These are phyloP conservation scores for Podospora pseudoanserina DNA, from an alignment of 495 filamentous ascomycete genomes.

Conservation along the genomic window DNA sequence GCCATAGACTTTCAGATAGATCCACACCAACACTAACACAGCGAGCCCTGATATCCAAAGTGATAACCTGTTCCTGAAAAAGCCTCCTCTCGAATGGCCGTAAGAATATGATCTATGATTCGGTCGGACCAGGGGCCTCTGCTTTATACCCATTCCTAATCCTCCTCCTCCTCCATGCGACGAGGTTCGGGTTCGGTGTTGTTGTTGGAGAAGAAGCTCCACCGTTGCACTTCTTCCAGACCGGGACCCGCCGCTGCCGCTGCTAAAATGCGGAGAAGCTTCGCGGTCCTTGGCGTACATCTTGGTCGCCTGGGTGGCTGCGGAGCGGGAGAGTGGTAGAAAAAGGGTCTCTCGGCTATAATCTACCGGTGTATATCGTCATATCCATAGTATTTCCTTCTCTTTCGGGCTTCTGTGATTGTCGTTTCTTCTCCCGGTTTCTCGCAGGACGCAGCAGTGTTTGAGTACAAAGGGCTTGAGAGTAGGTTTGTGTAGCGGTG, in stretches of 20 bases:
- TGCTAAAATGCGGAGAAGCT: constrained; percentile 5
- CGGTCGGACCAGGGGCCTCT: not conserved
- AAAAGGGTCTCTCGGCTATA: constrained; percentile 8
- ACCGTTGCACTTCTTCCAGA: not conserved
- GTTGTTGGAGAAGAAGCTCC: not conserved
- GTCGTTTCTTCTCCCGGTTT: not conserved
- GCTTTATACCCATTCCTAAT: not conserved
- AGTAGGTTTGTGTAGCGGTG: not conserved
- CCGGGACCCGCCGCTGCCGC: not conserved
- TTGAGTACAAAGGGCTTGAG: not conserved
- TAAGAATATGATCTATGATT: not conserved
- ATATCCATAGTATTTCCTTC: not conserved
- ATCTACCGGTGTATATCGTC: constrained; percentile 7
- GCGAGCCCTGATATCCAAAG: constrained; percentile 7
- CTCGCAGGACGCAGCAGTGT: not conserved
- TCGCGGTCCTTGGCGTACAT: not conserved
- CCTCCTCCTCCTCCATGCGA: not conserved
- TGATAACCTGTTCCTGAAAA: not conserved
- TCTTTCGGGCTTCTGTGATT: not conserved
- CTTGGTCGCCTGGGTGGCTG: not conserved
- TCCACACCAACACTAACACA: constrained; percentile 11
- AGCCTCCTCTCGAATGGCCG: not conserved
- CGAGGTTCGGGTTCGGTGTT: not conserved
- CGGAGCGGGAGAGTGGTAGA: no score
- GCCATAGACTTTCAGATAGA: constrained; percentile 4